A percentile compares a stretch with the other conserved stretches of the same genome.
These are phyloP conservation scores for Tolypocladium endophyticum DNA, from an alignment of 2,329 filamentous ascomycete genomes.

Conservation along the genomic window DNA sequence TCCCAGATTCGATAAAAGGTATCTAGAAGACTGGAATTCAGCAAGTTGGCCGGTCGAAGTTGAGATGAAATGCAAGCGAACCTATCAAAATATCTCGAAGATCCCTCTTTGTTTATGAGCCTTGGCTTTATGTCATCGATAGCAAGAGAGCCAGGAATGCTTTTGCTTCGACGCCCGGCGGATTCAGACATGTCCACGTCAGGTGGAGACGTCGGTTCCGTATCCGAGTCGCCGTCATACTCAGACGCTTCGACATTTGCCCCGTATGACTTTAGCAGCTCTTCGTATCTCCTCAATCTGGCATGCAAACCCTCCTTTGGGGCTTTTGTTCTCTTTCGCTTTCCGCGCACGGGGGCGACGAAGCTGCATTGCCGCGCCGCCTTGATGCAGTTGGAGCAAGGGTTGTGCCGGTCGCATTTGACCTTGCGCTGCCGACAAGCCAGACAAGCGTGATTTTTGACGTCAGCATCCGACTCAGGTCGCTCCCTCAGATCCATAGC, in stretches of 20 bases:
- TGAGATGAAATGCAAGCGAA: neutral
- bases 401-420: neutral
- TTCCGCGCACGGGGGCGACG: neutral
- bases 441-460: neutral
- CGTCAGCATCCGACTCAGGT: neutral
- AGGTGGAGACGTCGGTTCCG: neutral
- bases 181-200: neutral
- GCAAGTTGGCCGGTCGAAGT: neutral
- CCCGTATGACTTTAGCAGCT: neutral
- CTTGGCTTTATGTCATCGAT: neutral
- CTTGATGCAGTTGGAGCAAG: neutral
- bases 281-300: neutral
- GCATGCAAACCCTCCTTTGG: neutral
- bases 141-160: neutral
- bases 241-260: neutral
- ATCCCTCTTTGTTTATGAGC: neutral
- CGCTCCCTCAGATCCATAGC: neutral
- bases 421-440: neutral
- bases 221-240: neutral
- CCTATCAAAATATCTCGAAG: neutral
- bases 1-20: neutral
- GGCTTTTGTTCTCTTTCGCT: neutral
- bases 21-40: neutral
- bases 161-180: neutral
- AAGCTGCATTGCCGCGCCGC: neutral